Conservation (phyloP, 2,329 filamentous ascomycete genomes). For the Ophiostoma montium region DNA sequence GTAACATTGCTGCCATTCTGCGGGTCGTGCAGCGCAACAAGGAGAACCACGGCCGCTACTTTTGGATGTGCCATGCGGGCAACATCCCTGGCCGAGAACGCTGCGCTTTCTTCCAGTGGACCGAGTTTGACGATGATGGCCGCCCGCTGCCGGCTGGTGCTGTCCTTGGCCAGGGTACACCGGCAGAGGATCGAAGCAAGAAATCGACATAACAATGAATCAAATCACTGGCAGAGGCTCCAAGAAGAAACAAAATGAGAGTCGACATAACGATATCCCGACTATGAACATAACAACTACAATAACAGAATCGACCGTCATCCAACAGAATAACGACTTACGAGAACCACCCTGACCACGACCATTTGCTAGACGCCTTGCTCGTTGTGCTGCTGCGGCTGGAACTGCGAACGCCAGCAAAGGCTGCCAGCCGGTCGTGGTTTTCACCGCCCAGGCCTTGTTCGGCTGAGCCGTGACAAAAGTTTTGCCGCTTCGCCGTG, state of each 20-base stretch:
- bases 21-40: constrained; percentile 68
- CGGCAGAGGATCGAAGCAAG: no score
- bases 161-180: background rate
- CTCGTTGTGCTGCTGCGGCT: constrained; percentile 11
- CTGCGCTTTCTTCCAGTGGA: constrained; percentile 76
- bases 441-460: constrained; percentile 7
- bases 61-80: constrained; percentile 84
- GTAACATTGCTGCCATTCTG: constrained; percentile 52
- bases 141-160: constrained; percentile 48
- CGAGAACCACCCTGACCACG: constrained; percentile 15
- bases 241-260: no score
- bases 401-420: constrained; percentile 4
- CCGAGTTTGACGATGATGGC: constrained; percentile 74
- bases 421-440: background rate
- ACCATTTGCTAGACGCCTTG: constrained; percentile 14
- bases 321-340: background rate
- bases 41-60: constrained; percentile 61
- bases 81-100: constrained; percentile 54
- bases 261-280: background rate
- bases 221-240: no score
- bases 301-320: background rate
- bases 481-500: constrained; percentile 12
- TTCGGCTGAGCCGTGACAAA: background rate
- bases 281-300: background rate
- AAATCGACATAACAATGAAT: no score